phyloP scores from a whole-genome alignment of 2,329 filamentous ascomycete genomes.

The Achaetomium macrosporum region DNA sequence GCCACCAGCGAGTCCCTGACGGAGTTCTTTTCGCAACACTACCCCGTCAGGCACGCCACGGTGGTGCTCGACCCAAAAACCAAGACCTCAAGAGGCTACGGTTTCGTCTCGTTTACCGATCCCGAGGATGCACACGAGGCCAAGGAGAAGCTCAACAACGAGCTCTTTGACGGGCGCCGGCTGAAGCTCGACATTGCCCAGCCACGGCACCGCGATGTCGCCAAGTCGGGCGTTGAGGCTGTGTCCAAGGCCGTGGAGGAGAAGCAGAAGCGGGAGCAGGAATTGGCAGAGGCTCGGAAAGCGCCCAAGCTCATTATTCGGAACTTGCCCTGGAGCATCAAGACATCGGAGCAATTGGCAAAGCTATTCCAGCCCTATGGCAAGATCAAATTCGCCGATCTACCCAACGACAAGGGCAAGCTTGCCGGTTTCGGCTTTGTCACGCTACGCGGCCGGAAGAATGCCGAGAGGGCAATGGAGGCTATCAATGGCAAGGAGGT shows the following conservation, averaged over 20 bases:
- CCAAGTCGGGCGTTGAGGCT: constrained; percentile 33
- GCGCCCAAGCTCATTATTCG: constrained; percentile 78
- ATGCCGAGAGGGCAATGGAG: constrained; percentile 82
- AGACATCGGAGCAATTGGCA: constrained; percentile 72
- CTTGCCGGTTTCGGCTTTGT: constrained; percentile 91
- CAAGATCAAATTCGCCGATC: constrained; percentile 79
- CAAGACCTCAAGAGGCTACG: constrained; percentile 84
- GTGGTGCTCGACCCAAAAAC: constrained; percentile 81
- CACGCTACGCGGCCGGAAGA: constrained; percentile 77
- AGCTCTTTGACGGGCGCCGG: constrained; percentile 70
- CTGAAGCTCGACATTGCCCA: constrained; percentile 86
- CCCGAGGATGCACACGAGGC: constrained; percentile 82
- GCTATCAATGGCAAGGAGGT: constrained; percentile 84
- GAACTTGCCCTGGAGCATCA: constrained; percentile 94
- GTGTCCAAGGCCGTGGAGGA: constrained; percentile 35
- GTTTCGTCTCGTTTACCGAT: constrained; percentile 95
- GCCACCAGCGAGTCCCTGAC: constrained; percentile 79
- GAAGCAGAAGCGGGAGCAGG: constrained; percentile 53
- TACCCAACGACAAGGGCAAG: constrained; percentile 72
- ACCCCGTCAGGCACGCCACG: constrained; percentile 92
- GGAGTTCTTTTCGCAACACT: constrained; percentile 88
- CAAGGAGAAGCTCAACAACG: constrained; percentile 72
- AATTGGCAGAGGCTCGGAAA: constrained; percentile 53
- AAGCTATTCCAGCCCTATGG: constrained; percentile 81
- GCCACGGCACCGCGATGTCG: constrained; percentile 64